Percentiles rank a stretch among this genome's conserved stretches.
Evolutionary conservation across 148 eudicot species (phyloP).

Genomic region (Cornus florida): DNA sequence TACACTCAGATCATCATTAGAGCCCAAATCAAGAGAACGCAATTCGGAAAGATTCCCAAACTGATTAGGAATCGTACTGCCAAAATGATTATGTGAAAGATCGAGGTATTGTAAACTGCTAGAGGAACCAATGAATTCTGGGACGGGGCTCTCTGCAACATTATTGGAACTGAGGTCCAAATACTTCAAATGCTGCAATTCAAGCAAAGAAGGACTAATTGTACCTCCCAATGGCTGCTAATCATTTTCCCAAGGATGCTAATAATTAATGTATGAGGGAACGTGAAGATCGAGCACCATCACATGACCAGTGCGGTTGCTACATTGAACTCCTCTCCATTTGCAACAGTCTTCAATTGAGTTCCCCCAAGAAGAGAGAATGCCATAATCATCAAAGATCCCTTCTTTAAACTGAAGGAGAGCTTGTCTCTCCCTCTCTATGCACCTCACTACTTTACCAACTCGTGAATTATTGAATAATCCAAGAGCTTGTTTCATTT

Average conservation of each 20-base stretch:
- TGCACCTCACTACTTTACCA: conserved; percentile 5
- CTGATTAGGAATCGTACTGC: conserved; percentile 3
- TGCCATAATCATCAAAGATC: conserved; percentile 7
- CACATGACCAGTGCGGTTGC: conserved; percentile 11
- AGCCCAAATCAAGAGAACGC: conserved; percentile 7
- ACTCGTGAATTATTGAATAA: no score
- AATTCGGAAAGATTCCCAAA: conserved; percentile 8
- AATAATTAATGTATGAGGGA: neutral
- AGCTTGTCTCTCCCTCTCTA: conserved; percentile 17
- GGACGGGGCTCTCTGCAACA: no score
- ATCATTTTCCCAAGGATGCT: neutral
- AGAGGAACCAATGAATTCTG: no score
- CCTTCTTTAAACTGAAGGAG: conserved; percentile 21
- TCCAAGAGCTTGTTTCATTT: no score
- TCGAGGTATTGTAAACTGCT: no score
- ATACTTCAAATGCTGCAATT: neutral
- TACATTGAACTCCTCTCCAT: conserved; percentile 12
- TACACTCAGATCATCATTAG: no score
- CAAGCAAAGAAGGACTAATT: no score
- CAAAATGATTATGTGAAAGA: neutral
- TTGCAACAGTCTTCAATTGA: conserved; percentile 1
- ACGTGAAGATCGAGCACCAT: neutral
- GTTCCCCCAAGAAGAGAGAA: conserved; percentile 15
- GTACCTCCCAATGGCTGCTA: no score
- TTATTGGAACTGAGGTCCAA: conserved; percentile 13